These are phyloP conservation scores for Candida coquimbonensis DNA, from an alignment of 805 yeast species.

Conservation along the genomic window DNA sequence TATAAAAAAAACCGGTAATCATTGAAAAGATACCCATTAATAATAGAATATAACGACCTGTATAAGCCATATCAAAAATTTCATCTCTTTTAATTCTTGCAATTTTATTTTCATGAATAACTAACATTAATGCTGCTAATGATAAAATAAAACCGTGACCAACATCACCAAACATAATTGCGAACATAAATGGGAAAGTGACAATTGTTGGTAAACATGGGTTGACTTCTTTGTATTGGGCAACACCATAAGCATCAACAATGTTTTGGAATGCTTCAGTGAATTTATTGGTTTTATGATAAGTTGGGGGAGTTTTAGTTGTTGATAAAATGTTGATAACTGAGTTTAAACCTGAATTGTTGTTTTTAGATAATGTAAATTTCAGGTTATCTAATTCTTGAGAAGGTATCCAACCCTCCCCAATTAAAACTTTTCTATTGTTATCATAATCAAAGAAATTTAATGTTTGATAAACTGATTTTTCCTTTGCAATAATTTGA, in stretches of 20 bases:
- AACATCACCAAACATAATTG: conserved; percentile 97
- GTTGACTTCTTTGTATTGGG: conserved; percentile 89
- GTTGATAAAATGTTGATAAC: conserved; percentile 57
- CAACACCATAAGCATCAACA: conserved; percentile 92
- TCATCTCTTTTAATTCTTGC: conserved; percentile 76
- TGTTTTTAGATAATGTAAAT: conserved; percentile 62
- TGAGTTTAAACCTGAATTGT: conserved; percentile 56
- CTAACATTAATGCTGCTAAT: conserved; percentile 63
- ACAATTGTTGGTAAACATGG: conserved; percentile 93
- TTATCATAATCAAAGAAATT: conserved; percentile 72
- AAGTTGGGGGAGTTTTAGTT: conserved; percentile 85
- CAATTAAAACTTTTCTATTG: conserved; percentile 75
- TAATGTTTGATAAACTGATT: conserved; percentile 73
- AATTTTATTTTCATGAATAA: conserved; percentile 66
- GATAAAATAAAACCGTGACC: conserved; percentile 90
- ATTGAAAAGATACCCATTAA: conserved; percentile 94
- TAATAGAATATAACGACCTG: conserved; percentile 84
- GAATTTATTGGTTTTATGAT: conserved; percentile 86
- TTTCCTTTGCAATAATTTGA: conserved; percentile 63
- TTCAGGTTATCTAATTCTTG: conserved; percentile 55
- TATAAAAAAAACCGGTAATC: conserved; percentile 90
- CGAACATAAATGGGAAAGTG: conserved; percentile 97
- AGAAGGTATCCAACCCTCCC: conserved; percentile 96
- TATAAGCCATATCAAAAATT: conserved; percentile 92
- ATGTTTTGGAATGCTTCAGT: conserved; percentile 89